Conservation (phyloP, 345 rosid genomes). For the Camelina laxa region DNA sequence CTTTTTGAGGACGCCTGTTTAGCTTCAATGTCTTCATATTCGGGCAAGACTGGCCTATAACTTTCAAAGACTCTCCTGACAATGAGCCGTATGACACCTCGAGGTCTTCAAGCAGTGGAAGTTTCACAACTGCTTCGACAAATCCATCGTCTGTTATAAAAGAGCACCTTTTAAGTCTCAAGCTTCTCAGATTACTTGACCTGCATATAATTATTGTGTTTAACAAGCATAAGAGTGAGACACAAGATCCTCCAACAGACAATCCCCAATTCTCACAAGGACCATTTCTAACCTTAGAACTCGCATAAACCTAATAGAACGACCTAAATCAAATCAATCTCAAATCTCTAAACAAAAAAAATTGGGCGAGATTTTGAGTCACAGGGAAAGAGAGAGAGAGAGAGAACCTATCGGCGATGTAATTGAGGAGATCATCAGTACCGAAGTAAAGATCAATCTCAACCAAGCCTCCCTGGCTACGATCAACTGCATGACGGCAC, state of each 20-base stretch:
- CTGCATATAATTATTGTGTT: constrained; percentile 41
- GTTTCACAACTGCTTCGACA: constrained; percentile 46
- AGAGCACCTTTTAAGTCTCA: constrained; percentile 48
- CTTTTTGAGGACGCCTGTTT: too few species aligned
- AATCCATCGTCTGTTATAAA: constrained; percentile 52
- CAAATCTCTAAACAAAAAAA: not conserved
- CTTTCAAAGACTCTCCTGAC: constrained; percentile 30
- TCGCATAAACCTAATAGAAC: not conserved
- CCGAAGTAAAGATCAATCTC: constrained; percentile 52
- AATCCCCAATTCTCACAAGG: not conserved
- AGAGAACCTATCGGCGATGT: constrained; percentile 54
- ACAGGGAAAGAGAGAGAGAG: not conserved
- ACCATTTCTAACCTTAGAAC: not conserved
- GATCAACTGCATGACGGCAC: constrained; percentile 58
- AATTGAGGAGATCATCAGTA: constrained; percentile 49
- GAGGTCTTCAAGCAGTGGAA: constrained; percentile 66
- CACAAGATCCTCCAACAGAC: not conserved
- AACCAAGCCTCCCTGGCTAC: constrained; percentile 54
- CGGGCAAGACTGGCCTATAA: not conserved
- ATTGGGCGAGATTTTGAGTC: not conserved
- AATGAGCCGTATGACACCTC: constrained; percentile 47
- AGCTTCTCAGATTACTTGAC: constrained; percentile 52
- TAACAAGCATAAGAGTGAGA: not conserved
- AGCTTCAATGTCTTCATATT: too few species aligned
- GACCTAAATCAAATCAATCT: not conserved